These are phyloP conservation scores for Verticillium albo-atrum DNA, from an alignment of 2,329 filamentous ascomycete genomes.

Conservation along the genomic window DNA sequence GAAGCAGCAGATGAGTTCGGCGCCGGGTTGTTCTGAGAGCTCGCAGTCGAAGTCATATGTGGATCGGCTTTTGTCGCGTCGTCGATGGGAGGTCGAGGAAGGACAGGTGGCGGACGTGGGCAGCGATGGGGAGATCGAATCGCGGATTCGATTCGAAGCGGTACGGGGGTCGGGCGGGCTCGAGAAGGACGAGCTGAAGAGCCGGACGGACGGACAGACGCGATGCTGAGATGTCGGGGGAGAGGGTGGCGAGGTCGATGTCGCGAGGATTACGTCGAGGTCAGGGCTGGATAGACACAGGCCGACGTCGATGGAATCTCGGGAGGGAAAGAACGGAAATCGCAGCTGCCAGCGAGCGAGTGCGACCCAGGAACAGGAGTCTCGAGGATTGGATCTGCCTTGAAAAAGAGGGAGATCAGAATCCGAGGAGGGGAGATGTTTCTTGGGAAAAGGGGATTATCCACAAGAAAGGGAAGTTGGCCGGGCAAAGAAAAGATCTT, in stretches of 20 bases:
- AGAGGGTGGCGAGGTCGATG: neutral
- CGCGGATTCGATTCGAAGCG: slow-evolving; percentile 19
- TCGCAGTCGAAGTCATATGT: slow-evolving; percentile 60
- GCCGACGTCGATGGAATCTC: slow-evolving; percentile 2
- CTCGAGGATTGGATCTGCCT: neutral
- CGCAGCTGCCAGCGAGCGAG: slow-evolving; percentile 9
- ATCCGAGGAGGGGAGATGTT: slow-evolving; percentile 14
- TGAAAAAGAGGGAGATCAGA: neutral
- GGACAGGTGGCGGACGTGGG: neutral
- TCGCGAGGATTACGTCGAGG: neutral
- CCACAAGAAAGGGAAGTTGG: slow-evolving; percentile 16
- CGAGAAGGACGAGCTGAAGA: slow-evolving; percentile 9
- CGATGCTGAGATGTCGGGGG: slow-evolving; percentile 1
- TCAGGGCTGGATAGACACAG: neutral
- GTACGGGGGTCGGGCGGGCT: slow-evolving; percentile 6
- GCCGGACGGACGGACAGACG: neutral
- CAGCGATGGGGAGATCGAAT: slow-evolving; percentile 18
- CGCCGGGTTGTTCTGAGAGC: slow-evolving; percentile 52
- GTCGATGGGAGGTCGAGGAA: neutral
- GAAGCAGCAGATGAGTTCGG: slow-evolving; percentile 51
- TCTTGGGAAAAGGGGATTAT: slow-evolving; percentile 14
- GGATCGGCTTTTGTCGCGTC: slow-evolving; percentile 21
- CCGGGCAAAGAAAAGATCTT: slow-evolving; percentile 10
- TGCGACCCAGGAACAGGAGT: slow-evolving; percentile 1
- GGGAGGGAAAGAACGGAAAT: slow-evolving; percentile 12